A percentile compares a stretch with the other conserved stretches of the same genome.
Conservation (phyloP, 2,329 filamentous ascomycete genomes). For the Aspergillus ibericus region DNA sequence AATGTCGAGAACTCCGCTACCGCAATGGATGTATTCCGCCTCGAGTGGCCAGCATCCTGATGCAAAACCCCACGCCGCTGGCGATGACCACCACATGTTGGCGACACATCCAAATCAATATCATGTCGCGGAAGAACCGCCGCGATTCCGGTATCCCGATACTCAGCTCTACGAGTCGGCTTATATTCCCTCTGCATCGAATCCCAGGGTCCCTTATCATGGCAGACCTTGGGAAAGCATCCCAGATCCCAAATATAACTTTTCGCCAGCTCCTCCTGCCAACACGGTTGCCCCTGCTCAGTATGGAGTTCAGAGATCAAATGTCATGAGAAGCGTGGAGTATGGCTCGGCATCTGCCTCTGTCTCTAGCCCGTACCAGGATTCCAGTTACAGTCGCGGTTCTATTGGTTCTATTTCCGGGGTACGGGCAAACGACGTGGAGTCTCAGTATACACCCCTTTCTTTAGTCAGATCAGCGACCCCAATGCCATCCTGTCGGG, state of each 20-base stretch:
- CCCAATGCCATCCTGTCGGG: neutral
- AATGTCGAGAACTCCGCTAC: conserved; percentile 35
- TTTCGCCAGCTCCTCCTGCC: conserved; percentile 23
- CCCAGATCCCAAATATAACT: conserved; percentile 24
- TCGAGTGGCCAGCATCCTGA: conserved; percentile 24
- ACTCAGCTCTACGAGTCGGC: conserved; percentile 22
- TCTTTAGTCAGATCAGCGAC: conserved; percentile 1
- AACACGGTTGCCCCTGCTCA: conserved; percentile 18
- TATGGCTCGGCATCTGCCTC: conserved; percentile 12
- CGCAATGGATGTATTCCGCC: conserved; percentile 29
- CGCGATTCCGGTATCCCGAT: conserved; percentile 21
- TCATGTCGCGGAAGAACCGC: conserved; percentile 25
- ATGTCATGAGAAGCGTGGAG: conserved; percentile 17
- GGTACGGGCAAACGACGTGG: conserved; percentile 29
- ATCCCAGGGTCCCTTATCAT: conserved; percentile 19
- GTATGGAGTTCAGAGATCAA: conserved; percentile 20
- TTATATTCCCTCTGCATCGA: conserved; percentile 10
- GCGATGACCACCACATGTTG: conserved; percentile 15
- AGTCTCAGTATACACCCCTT: conserved; percentile 33
- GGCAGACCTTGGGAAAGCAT: conserved; percentile 17
- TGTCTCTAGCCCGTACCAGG: conserved; percentile 20
- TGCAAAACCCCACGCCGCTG: conserved; percentile 14
- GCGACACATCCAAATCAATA: conserved; percentile 19
- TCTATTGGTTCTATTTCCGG: conserved; percentile 22
- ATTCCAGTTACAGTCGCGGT: conserved; percentile 25